Conservation (phyloP, 768 basidiomycete genomes). For the Tricholoma terreum region DNA sequence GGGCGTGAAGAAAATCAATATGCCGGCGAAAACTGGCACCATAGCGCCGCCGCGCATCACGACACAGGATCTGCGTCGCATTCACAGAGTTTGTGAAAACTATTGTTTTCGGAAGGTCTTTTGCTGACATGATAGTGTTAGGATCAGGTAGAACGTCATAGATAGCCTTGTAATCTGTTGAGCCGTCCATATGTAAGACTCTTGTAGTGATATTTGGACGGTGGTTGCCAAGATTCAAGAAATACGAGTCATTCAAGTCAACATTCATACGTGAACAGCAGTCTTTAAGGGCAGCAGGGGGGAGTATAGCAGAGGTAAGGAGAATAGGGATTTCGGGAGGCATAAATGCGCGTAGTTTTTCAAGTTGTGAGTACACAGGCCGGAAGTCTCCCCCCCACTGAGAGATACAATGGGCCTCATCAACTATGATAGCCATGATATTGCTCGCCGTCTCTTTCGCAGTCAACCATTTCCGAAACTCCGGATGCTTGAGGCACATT, state of each 20-base stretch:
- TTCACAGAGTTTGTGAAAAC: constrained; percentile 22
- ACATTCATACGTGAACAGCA: background rate
- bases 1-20: constrained; percentile 25
- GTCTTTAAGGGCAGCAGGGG: background rate
- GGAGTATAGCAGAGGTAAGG: background rate
- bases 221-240: background rate
- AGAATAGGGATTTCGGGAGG: background rate
- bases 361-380: background rate
- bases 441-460: too few species aligned
- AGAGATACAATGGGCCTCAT: too few species aligned
- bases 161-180: constrained; percentile 17
- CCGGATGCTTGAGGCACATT: too few species aligned
- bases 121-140: background rate
- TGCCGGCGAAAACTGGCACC: constrained; percentile 12
- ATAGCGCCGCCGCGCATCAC: background rate
- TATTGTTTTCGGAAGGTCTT: constrained; percentile 20
- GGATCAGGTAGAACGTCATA: constrained; percentile 5
- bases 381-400: too few species aligned
- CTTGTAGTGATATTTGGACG: background rate
- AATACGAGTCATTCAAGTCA: background rate
- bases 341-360: background rate
- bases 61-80: constrained; percentile 12
- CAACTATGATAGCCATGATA: too few species aligned
- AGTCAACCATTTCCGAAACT: too few species aligned
- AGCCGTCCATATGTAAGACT: background rate